Evolutionary conservation across 495 filamentous ascomycete genomes (phyloP), one percentile per base, ranked within the genome.

Genomic region (Parachaetomium inaequale): DNA sequence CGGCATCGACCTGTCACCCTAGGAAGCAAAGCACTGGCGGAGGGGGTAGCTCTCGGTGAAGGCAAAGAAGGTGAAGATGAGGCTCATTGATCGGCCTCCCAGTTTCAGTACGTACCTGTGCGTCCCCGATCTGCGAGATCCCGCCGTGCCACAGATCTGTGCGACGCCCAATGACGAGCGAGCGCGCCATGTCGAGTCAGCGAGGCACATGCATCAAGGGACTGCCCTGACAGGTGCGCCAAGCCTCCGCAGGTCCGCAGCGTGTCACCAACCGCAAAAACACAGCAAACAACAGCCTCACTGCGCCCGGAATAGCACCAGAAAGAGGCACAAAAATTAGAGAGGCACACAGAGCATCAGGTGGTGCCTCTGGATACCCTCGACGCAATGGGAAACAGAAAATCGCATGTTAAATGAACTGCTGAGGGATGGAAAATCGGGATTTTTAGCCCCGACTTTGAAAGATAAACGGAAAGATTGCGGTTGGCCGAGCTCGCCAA

Each of bases 201-300:
- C 65, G 40, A 63, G 55, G 58, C 70, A 73, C 69, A 70, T 73
- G 69, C 63, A 60, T 28, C 55, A 66, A 64, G 59, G 64, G 64
- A 61, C 61, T 29, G 54, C 31, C 63, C 63, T 51, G 49, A 51
- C 49, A 51, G 52, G 50, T 31, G 10, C 31, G 50, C 50, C 50
- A 53, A 53, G 50, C 50, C 50, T n/a, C 50, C 50, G 50, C 50
- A n/a, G 5, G 23, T 23, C 29, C n/a, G 29, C 31, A 21, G 28
- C 14, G 19, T 36, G 29, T 31, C 29, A n/a, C 50, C 31, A 12
- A 49, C 25, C 28, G 46, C n/a, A n/a, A 46, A 7, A 29, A 51
- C 26, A 51, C 23, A 47, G 14, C 47, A 50, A 50, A 29, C 26
- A 25, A n/a, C 12, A 25, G 26, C 25, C 36, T 40, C 40, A 43